A percentile compares a stretch with the other conserved stretches of the same genome.
phyloP scores from a whole-genome alignment of 371 early-diverging fungal species.

The Aphelidium insulamus region DNA sequence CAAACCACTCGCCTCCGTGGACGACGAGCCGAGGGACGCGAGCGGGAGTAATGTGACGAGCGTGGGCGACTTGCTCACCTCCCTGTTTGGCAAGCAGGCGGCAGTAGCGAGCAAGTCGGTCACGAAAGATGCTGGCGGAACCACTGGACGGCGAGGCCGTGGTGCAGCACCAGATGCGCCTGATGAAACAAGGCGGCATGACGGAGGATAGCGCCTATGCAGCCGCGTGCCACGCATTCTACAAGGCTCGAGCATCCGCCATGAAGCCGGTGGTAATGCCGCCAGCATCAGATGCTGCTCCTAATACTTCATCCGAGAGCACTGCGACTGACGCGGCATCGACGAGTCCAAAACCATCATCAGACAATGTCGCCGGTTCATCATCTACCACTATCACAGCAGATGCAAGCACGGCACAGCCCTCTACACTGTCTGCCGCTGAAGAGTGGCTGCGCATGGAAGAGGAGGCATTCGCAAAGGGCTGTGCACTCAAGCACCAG shows the following conservation, averaged over 20 bases:
- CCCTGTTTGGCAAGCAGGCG: too few relatives aligned
- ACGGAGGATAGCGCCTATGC: slow-evolving; percentile 47
- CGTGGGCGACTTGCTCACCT: slow-evolving; percentile 4
- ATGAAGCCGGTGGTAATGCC: slow-evolving; percentile 41
- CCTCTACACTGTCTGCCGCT: slow-evolving; percentile 11
- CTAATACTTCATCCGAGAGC: too few relatives aligned
- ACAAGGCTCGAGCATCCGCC: slow-evolving; percentile 38
- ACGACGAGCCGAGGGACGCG: slow-evolving; percentile 12
- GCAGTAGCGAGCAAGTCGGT: not conserved
- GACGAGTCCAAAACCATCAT: too few relatives aligned
- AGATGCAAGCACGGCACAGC: slow-evolving; percentile 25
- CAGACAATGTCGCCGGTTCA: not conserved
- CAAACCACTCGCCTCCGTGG: slow-evolving; percentile 38
- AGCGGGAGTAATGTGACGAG: slow-evolving; percentile 19
- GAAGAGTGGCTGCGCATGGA: slow-evolving; percentile 4
- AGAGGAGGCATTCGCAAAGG: slow-evolving; percentile 4
- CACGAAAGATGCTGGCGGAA: slow-evolving; percentile 1
- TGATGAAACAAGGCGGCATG: slow-evolving; percentile 33
- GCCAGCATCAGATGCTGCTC: slow-evolving; percentile 5
- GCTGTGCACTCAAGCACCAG: not conserved
- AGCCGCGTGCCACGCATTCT: slow-evolving; percentile 40
- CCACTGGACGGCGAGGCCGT: slow-evolving; percentile 28
- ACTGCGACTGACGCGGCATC: not conserved
- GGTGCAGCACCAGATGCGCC: slow-evolving; percentile 46
- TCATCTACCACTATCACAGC: not conserved